Conservation (phyloP, 257 asterid species). For the Catharanthus roseus region DNA sequence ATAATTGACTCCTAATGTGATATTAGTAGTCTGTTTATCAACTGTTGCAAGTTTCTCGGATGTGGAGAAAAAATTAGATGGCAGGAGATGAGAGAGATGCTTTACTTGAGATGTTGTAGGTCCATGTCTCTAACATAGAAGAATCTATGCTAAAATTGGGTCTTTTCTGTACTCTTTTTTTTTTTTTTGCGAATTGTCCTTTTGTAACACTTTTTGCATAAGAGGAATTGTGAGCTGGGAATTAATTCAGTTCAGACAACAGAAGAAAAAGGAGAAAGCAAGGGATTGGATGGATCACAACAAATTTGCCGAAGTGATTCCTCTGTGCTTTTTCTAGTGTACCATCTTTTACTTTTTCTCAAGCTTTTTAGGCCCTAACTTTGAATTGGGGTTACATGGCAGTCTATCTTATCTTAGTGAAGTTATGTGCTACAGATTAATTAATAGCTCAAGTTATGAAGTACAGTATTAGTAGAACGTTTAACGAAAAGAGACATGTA, state of each 20-base stretch:
- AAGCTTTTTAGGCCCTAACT: no score
- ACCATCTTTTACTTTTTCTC: neutral
- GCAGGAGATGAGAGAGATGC: no score
- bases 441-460: no score
- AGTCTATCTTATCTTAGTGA: no score
- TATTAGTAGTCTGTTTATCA: no score
- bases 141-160: neutral
- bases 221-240: neutral
- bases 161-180: neutral
- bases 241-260: constrained; percentile 8
- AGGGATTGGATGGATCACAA: neutral
- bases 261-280: no score
- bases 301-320: constrained; percentile 1
- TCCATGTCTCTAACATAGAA: neutral
- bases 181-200: neutral
- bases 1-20: no score
- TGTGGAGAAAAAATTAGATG: no score
- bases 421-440: no score
- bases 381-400: neutral
- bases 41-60: no score
- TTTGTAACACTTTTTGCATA: neutral
- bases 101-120: neutral
- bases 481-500: no score
- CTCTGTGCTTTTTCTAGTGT: neutral
- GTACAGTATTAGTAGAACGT: no score